A percentile compares a stretch with the other conserved stretches of the same genome.
phyloP scores from a whole-genome alignment of 495 filamentous ascomycete genomes.

The Penicillium desertorum region DNA sequence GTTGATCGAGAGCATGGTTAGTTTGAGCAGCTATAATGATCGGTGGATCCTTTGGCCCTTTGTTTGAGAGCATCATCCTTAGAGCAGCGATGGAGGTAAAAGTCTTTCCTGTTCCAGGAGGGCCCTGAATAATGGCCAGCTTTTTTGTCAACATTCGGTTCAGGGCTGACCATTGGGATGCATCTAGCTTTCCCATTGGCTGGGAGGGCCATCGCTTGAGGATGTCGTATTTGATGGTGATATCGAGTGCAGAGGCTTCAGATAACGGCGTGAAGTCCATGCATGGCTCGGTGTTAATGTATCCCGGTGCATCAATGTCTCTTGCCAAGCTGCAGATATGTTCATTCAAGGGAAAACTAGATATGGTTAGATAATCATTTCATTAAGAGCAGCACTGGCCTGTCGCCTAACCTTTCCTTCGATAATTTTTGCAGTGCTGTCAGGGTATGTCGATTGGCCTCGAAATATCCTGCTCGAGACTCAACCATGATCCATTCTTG shows the following conservation, averaged over 20 bases:
- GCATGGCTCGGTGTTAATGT: conserved; percentile 46
- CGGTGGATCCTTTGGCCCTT: conserved; percentile 59
- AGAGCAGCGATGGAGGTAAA: conserved; percentile 72
- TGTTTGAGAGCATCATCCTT: conserved; percentile 63
- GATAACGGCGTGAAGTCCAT: conserved; percentile 48
- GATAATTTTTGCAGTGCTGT: conserved; percentile 71
- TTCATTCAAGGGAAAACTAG: conserved; percentile 61
- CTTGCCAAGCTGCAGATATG: conserved; percentile 56
- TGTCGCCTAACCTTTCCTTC: conserved; percentile 51
- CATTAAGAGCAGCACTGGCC: no score
- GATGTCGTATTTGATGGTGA: conserved; percentile 39
- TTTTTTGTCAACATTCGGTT: conserved; percentile 68
- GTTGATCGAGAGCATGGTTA: conserved; percentile 90
- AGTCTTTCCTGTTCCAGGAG: conserved; percentile 90
- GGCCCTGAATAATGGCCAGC: conserved; percentile 82
- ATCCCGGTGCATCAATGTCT: conserved; percentile 48
- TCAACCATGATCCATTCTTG: conserved; percentile 79
- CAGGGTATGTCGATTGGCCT: conserved; percentile 70
- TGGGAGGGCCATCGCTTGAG: conserved; percentile 50
- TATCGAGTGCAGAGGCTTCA: conserved; percentile 14
- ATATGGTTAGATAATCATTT: conserved; percentile 5
- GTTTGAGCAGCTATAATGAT: conserved; percentile 83
- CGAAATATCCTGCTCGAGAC: conserved; percentile 67
- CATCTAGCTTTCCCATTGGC: conserved; percentile 58
- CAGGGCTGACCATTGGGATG: conserved; percentile 67